These are phyloP conservation scores for Poronia punctata DNA, from an alignment of 495 filamentous ascomycete species.

Conservation along the genomic window DNA sequence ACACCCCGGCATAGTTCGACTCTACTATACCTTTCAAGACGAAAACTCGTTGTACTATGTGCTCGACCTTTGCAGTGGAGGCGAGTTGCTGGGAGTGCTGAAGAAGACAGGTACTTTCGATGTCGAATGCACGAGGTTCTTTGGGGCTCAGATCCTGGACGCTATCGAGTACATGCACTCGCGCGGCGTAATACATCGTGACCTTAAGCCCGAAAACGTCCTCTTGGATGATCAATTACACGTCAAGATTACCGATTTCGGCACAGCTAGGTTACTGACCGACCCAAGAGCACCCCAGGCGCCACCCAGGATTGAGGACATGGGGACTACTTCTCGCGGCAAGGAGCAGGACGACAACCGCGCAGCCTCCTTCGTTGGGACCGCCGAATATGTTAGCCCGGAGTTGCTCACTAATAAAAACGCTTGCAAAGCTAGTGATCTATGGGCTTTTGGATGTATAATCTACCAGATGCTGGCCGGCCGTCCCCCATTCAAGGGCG, in stretches of 20 bases:
- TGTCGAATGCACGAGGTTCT: conserved; percentile 90
- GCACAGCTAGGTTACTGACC: conserved; percentile 88
- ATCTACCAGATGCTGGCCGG: conserved; percentile 93
- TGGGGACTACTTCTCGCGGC: conserved; percentile 26
- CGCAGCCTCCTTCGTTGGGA: conserved; percentile 94
- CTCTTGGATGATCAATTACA: conserved; percentile 92
- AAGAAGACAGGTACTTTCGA: conserved; percentile 94
- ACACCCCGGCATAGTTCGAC: conserved; percentile 90
- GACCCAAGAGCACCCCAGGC: conserved; percentile 49
- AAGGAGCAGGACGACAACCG: conserved; percentile 51
- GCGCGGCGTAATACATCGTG: conserved; percentile 90
- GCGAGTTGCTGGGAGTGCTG: conserved; percentile 84
- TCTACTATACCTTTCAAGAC: conserved; percentile 99
- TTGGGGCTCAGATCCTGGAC: conserved; percentile 93
- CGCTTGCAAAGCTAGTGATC: conserved; percentile 93
- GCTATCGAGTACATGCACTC: conserved; percentile 98
- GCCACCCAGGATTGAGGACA: conserved; percentile 24
- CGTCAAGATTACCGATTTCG: conserved; percentile 98
- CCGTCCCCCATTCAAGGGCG: conserved; percentile 92
- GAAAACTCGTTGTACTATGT: conserved; percentile 95
- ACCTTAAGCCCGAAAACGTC: conserved; percentile 97
- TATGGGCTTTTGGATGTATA: conserved; percentile 99
- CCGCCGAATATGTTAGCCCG: conserved; percentile 96
- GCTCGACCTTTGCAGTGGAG: conserved; percentile 84
- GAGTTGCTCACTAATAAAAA: conserved; percentile 93